Conservation (phyloP, 2,329 filamentous ascomycete species). For the Cordyceps javanica region DNA sequence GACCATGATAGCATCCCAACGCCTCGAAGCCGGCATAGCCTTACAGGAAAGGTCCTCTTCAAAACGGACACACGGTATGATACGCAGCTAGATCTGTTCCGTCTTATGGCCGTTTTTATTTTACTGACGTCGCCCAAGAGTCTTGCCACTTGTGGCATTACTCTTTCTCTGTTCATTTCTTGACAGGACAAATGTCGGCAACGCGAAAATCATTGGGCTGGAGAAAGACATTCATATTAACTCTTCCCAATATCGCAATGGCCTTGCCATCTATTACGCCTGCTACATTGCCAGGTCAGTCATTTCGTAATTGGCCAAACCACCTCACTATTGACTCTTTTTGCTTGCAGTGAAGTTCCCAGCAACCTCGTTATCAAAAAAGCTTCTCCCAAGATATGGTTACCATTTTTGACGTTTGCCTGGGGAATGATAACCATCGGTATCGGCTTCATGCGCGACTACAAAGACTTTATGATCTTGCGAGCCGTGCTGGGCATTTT, state of each 20-base stretch:
- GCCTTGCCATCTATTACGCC: conserved; percentile 59
- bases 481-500: conserved; percentile 56
- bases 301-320: background rate
- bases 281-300: conserved; percentile 52
- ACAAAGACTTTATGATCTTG: conserved; percentile 53
- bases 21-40: conserved; percentile 4
- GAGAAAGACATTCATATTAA: conserved; percentile 52
- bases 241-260: conserved; percentile 57
- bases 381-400: conserved; percentile 53
- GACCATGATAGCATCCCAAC: conserved; percentile 6
- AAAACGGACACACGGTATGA: conserved; percentile 24
- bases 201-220: conserved; percentile 60
- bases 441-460: conserved; percentile 47
- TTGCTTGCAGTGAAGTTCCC: conserved; percentile 50
- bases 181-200: conserved; percentile 68
- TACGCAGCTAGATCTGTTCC: too few relatives aligned
- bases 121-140: conserved; percentile 31
- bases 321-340: background rate
- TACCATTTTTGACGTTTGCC: conserved; percentile 47
- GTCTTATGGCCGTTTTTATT: background rate
- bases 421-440: conserved; percentile 57
- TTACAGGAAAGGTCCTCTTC: conserved; percentile 22
- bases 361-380: conserved; percentile 59
- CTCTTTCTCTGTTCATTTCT: conserved; percentile 59
- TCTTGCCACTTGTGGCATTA: conserved; percentile 56